Base-by-base conservation (phyloP, 1,284 basidiomycete genomes). In the Kwoniella shivajii region DNA sequence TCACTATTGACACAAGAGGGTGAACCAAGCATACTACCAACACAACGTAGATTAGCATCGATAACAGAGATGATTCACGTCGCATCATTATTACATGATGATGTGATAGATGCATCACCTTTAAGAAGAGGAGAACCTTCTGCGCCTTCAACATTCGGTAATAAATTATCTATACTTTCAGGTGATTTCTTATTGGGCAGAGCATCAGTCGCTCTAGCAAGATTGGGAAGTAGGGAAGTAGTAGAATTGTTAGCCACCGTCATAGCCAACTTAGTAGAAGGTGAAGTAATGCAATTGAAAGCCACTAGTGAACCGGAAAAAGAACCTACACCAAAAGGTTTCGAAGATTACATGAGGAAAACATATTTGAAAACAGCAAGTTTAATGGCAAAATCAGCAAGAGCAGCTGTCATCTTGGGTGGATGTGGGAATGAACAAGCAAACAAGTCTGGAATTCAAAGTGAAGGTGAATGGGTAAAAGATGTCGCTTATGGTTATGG, bases 21-120 rank as follows among this genome's bases (percentile, higher is more conserved):
- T 20, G 22, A 61, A 33, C 66, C 71, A 1, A 54, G 68, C 18
- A 76, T 84, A 50, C 84, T 98, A 7, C 92, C 95, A 6, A 90
- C 92, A 0, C 95, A 99, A 77, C 80, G 89, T 24, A 86, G 95
- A 29, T 84, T 99, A 24, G 95, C 95, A 1, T 92, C 95, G 72
- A 96, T 99, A 56, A 88, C 92, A 48, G 96, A 99, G 77, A 97
- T 99, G 92, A 92, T 99, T 60, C 94, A 99, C 74, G 92, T 97
- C 62, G 95, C 96, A 29, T 95, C 91, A 1, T 82, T 96, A 6
- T 81, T 99, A 16, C 96, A 99, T 74, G 93, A 99, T 83, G 90
- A 92, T 68, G 93, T 99, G 48, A 88, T 93, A 60, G 95, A 99
- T 80, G 83, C 83, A 57, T 91, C 94, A 0, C 81, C 86, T 14